phyloP scores from a whole-genome alignment of 2,329 filamentous ascomycete species.

The Niveomyces coronatus region DNA sequence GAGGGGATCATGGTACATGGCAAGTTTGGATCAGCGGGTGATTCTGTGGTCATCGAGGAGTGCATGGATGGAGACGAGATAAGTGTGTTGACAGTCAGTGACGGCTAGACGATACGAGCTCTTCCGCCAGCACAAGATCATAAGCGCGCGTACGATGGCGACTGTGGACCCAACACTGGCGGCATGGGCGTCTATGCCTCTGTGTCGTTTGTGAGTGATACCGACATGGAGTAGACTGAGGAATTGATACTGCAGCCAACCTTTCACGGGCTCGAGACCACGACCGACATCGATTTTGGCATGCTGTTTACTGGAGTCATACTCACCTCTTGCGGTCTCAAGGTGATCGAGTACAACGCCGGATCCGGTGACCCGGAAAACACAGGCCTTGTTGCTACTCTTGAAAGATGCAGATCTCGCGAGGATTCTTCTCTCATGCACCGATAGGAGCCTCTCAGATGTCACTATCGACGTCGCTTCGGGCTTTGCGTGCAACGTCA shows the following conservation, averaged over 20 bases:
- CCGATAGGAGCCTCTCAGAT: conserved; percentile 57
- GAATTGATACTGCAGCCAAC: conserved; percentile 51
- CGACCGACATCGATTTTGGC: conserved; percentile 31
- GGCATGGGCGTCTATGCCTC: conserved; percentile 69
- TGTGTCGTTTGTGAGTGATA: conserved; percentile 42
- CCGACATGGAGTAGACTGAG: conserved; percentile 47
- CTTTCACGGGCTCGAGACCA: conserved; percentile 47
- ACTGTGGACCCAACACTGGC: conserved; percentile 61
- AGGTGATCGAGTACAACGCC: conserved; percentile 81
- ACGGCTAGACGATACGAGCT: conserved; percentile 53
- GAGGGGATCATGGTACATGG: conserved; percentile 57
- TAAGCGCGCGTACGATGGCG: conserved; percentile 59
- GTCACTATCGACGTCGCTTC: conserved; percentile 51
- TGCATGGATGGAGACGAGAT: conserved; percentile 60
- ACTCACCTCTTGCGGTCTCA: conserved; percentile 67
- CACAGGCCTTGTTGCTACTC: conserved; percentile 68
- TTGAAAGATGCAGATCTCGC: conserved; percentile 78
- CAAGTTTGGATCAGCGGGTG: conserved; percentile 55
- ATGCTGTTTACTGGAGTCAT: conserved; percentile 75
- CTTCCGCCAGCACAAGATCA: conserved; percentile 64
- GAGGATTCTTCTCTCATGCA: conserved; percentile 72
- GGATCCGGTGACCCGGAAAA: conserved; percentile 83
- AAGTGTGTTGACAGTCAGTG: conserved; percentile 57
- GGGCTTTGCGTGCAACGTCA: conserved; percentile 70
- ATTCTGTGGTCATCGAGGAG: conserved; percentile 65